Conservation (phyloP, 495 filamentous ascomycete genomes). For the Penicillium bialowiezense region DNA sequence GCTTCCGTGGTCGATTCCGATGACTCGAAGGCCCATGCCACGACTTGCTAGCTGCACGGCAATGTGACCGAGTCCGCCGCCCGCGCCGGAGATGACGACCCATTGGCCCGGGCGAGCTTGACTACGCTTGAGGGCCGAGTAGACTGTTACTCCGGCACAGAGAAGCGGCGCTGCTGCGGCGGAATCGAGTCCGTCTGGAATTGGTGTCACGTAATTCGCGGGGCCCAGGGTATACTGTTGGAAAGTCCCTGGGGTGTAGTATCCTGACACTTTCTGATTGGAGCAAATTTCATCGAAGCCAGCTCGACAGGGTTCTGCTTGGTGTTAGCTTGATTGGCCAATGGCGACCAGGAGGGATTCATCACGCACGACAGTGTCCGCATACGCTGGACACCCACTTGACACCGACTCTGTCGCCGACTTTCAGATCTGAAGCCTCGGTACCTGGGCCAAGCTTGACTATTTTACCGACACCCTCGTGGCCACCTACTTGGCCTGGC, state of each 20-base stretch:
- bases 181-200: slow-evolving; percentile 58
- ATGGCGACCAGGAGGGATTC: neutral
- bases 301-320: slow-evolving; percentile 48
- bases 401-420: slow-evolving; percentile 65
- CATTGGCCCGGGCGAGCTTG: slow-evolving; percentile 58
- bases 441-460: slow-evolving; percentile 56
- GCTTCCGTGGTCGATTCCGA: slow-evolving; percentile 64
- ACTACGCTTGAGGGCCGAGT: slow-evolving; percentile 56
- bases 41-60: slow-evolving; percentile 59
- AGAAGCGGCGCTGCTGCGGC: slow-evolving; percentile 64
- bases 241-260: slow-evolving; percentile 65
- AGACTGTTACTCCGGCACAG: slow-evolving; percentile 59
- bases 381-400: slow-evolving; percentile 53
- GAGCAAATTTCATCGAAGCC: slow-evolving; percentile 59
- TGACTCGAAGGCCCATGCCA: slow-evolving; percentile 65
- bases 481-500: slow-evolving; percentile 63
- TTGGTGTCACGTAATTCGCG: slow-evolving; percentile 66
- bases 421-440: slow-evolving; percentile 53
- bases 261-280: slow-evolving; percentile 54
- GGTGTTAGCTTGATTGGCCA: slow-evolving; percentile 1
- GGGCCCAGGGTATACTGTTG: slow-evolving; percentile 67
- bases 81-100: slow-evolving; percentile 65
- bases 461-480: slow-evolving; percentile 60
- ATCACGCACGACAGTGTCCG: slow-evolving; percentile 43
- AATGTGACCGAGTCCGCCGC: slow-evolving; percentile 66